Evolutionary conservation across 768 basidiomycete species (phyloP).

Genomic region (Gymnopilus dilepis): DNA sequence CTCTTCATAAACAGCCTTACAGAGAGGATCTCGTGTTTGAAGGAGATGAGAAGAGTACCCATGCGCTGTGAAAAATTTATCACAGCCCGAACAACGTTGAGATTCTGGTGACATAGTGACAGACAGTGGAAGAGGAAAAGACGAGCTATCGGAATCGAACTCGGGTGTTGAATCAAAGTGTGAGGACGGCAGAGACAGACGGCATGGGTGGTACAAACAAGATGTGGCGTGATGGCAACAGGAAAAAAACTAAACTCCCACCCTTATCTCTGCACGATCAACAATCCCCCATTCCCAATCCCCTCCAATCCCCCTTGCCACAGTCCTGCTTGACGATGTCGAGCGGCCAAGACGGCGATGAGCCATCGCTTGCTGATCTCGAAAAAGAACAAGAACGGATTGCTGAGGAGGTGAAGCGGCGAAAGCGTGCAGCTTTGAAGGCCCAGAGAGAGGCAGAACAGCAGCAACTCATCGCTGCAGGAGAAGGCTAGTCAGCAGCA

Average conservation of each 20-base stretch:
- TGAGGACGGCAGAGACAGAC: not conserved
- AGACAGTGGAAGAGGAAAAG: too few relatives aligned
- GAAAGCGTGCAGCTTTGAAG: not conserved
- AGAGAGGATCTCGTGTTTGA: conserved; percentile 6
- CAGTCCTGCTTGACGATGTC: too few relatives aligned
- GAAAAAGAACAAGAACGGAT: too few relatives aligned
- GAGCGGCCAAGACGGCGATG: too few relatives aligned
- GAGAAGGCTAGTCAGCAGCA: not conserved
- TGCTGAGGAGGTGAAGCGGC: not conserved
- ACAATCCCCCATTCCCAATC: too few relatives aligned
- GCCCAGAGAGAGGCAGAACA: not conserved
- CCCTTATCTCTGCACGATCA: too few relatives aligned
- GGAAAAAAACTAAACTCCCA: not conserved
- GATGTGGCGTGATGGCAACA: not conserved
- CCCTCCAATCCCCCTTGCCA: too few relatives aligned
- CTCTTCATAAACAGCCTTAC: not conserved
- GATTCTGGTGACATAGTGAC: not conserved
- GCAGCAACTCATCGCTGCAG: not conserved
- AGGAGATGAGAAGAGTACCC: conserved; percentile 1
- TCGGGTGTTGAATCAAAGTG: not conserved
- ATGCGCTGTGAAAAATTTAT: not conserved
- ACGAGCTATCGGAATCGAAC: not conserved
- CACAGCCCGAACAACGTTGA: not conserved
- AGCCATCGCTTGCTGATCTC: too few relatives aligned
- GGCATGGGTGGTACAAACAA: too few relatives aligned